Conservation (phyloP, 2,329 filamentous ascomycete species). For the Venturiaceae sp. region DNA sequence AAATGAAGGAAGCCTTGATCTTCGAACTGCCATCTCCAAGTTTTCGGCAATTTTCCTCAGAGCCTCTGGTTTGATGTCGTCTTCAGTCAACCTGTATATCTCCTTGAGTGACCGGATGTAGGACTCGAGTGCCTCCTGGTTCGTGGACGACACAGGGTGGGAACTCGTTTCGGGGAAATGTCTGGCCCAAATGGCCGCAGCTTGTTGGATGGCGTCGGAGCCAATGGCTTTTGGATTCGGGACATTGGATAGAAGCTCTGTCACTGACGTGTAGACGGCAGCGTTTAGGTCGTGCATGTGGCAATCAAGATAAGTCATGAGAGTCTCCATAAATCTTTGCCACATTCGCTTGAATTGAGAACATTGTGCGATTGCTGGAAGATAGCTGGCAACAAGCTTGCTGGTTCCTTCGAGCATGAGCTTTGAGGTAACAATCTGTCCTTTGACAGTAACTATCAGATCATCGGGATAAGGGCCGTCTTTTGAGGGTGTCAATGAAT, state of each 20-base stretch:
- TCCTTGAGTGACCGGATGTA: slow-evolving; percentile 70
- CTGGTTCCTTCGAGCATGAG: slow-evolving; percentile 52
- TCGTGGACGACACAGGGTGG: slow-evolving; percentile 25
- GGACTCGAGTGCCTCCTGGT: slow-evolving; percentile 76
- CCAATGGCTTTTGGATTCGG: slow-evolving; percentile 16
- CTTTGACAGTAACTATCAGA: slow-evolving; percentile 15
- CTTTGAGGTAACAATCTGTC: slow-evolving; percentile 28
- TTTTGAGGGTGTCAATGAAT: not conserved
- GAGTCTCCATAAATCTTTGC: slow-evolving; percentile 61
- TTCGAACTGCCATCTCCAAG: slow-evolving; percentile 59
- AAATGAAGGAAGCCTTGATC: slow-evolving; percentile 58
- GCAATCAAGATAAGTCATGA: slow-evolving; percentile 42
- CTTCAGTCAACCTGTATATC: slow-evolving; percentile 65
- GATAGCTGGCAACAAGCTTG: slow-evolving; percentile 63
- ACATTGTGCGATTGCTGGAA: slow-evolving; percentile 60
- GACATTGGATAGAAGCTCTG: slow-evolving; percentile 25
- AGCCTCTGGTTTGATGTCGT: slow-evolving; percentile 50
- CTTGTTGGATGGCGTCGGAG: slow-evolving; percentile 18
- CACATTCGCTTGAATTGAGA: slow-evolving; percentile 63
- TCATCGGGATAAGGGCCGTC: slow-evolving; percentile 1
- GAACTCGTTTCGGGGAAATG: slow-evolving; percentile 20
- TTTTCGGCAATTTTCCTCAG: slow-evolving; percentile 62
- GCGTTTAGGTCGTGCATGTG: slow-evolving; percentile 30
- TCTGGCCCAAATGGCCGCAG: slow-evolving; percentile 22
- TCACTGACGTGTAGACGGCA: slow-evolving; percentile 30